phyloP scores from a whole-genome alignment of 208 protist species.

The Acanthamoeba triangularis region DNA sequence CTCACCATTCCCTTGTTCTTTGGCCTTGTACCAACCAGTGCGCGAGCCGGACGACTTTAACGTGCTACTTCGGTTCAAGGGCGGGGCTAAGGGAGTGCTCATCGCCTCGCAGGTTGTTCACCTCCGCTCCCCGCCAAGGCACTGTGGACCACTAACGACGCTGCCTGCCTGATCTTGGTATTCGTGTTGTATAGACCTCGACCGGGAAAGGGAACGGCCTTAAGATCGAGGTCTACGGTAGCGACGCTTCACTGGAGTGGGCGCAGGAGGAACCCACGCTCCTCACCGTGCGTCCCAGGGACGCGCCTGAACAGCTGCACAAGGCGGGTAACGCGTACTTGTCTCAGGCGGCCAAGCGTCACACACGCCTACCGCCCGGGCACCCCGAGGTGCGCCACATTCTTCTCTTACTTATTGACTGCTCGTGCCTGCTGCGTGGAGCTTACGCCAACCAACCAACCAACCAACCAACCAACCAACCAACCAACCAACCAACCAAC shows the following conservation, averaged over 20 bases:
- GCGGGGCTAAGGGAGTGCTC: slow-evolving; percentile 27
- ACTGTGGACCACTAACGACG: not conserved
- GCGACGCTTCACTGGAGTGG: slow-evolving; percentile 1
- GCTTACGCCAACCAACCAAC: not conserved
- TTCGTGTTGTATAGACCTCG: not conserved
- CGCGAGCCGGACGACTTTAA: slow-evolving; percentile 15
- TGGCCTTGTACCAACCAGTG: not conserved
- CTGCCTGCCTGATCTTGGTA: no score
- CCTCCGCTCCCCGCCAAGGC: not conserved
- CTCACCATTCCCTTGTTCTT: not conserved
- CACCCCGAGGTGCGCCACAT: not conserved
- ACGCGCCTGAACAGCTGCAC: slow-evolving; percentile 5
- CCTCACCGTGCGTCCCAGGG: not conserved
- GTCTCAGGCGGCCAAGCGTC: not conserved
- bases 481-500: not conserved
- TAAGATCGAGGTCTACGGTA: slow-evolving; percentile 1
- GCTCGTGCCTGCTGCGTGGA: no score
- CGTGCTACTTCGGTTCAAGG: not conserved
- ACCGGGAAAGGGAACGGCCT: slow-evolving; percentile 5
- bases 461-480: not conserved
- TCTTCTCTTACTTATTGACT: no score
- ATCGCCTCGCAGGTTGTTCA: slow-evolving; percentile 3
- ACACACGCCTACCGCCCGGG: not conserved
- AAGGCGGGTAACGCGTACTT: not conserved
- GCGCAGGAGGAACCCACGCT: slow-evolving; percentile 31